Evolutionary conservation across 768 basidiomycete genomes (phyloP), one percentile per base, ranked within the genome.

Genomic region (Nidula microcarpa): DNA sequence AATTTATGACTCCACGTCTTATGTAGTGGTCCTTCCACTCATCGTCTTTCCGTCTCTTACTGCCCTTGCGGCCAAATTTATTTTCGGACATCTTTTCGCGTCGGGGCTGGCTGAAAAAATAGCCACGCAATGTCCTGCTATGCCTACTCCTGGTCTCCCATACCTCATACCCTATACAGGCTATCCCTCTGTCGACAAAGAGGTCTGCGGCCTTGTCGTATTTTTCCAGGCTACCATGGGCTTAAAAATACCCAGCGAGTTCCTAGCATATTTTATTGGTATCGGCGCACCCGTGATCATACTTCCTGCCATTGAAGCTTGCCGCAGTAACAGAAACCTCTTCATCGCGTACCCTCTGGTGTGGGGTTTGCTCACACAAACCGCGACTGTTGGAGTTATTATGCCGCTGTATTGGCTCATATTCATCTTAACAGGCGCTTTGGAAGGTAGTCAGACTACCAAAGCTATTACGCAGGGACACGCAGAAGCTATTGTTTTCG

Each of bases 401-500:
- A 67, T 75, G 45, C 76, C 82, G 11, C 32, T 82, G 1, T 85
- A 82, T 53, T 76, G 74, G 70, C 63, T 80, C 33, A 51, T 68
- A 35, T 76, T 79, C 64, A 67, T 79, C 53, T 51, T 77, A 36
- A 70, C 72, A 0, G 72, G 73, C 5, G 63, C 1, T 51, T 55
- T 53, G 16, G 47, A 59, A 57, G 18, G 54, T 61, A 23, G 54
- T 56, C 8, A 52, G 57, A 49, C 54, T 54, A 11, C 51, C 17
- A 51, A 52, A 33, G 58, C 57, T 8, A 56, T 63, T 30, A 71
- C 74, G 10, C 71, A 76, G 55, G 74, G 66, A 10, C 74, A 80
- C 43, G 80, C 75, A 4, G 76, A 83, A 61, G 81, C 79, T 14
- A 67, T 80, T 32, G 56, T 78, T n/a, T 83, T 82, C 58, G 76